phyloP scores from a whole-genome alignment of 139 green algal genomes.

The Tetraselmis striata region DNA sequence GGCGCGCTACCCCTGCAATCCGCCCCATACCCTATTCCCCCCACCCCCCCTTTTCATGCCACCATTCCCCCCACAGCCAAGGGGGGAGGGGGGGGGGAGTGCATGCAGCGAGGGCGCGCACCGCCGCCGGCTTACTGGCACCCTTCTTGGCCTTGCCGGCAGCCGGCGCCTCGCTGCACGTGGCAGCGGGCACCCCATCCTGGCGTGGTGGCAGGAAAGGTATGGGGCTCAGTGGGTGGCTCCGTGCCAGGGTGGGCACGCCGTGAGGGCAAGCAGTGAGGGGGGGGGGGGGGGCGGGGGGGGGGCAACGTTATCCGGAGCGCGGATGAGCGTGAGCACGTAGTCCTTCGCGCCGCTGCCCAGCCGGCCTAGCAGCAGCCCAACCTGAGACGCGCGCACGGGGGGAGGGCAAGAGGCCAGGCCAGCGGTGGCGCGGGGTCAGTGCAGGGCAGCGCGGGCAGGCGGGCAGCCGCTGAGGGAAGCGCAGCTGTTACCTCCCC shows the following conservation, averaged over 20 bases:
- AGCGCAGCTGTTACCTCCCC: too few relatives aligned
- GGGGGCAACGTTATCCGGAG: neutral
- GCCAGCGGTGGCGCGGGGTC: too few relatives aligned
- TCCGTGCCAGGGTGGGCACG: too few relatives aligned
- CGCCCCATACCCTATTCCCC: neutral
- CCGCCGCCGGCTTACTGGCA: neutral
- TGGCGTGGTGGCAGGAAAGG: neutral
- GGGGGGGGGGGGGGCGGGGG: neutral
- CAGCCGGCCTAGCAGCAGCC: neutral
- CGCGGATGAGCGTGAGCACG: neutral
- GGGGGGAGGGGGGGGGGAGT: neutral
- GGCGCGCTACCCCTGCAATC: too few relatives aligned
- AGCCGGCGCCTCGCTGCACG: neutral
- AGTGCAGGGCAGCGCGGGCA: too few relatives aligned
- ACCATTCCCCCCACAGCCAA: neutral
- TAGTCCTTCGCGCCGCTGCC: neutral
- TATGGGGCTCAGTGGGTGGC: too few relatives aligned
- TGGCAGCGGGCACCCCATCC: neutral
- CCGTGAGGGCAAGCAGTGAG: neutral
- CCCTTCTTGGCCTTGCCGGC: slow-evolving; percentile 1
- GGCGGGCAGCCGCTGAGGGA: too few relatives aligned
- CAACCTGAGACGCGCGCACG: neutral
- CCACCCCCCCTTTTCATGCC: neutral
- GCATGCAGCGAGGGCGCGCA: neutral
- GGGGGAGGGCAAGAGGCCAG: neutral